Percentiles rank a stretch among this genome's conserved stretches.
These are phyloP conservation scores for Populus euphratica DNA, from an alignment of 345 rosid species.

Conservation along the genomic window DNA sequence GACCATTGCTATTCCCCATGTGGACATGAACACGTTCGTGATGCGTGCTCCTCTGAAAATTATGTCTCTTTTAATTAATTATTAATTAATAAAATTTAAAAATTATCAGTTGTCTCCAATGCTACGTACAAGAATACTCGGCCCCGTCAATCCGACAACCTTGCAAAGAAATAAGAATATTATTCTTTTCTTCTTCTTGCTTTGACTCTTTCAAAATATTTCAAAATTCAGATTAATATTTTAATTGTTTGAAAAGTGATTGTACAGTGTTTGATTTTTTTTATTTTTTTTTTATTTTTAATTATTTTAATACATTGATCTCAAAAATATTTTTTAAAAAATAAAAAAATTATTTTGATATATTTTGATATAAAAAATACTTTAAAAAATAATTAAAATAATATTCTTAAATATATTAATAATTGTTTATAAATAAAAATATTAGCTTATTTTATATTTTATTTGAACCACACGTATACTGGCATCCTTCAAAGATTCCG, in stretches of 20 bases:
- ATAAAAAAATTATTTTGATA: no score
- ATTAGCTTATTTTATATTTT: no score
- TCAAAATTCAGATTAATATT: neutral
- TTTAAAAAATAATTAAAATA: no score
- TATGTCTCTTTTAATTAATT: neutral
- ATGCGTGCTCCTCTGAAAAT: neutral
- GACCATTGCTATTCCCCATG: neutral
- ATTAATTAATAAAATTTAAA: neutral
- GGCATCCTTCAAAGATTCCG: neutral
- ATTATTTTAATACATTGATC: no score
- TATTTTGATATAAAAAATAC: no score
- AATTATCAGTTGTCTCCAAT: neutral
- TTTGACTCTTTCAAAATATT: neutral
- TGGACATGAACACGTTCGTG: conserved; percentile 19
- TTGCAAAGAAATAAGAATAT: neutral
- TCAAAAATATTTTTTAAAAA: no score
- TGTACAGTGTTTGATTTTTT: no score
- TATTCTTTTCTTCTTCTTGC: no score
- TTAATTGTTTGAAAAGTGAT: no score
- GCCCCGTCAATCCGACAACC: neutral
- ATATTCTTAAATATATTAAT: no score
- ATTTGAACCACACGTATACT: neutral
- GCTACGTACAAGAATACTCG: neutral
- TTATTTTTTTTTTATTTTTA: no score
- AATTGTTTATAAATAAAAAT: no score